These are phyloP conservation scores for Alternaria triticimaculans DNA, from an alignment of 2,329 filamentous ascomycete species.

Conservation along the genomic window DNA sequence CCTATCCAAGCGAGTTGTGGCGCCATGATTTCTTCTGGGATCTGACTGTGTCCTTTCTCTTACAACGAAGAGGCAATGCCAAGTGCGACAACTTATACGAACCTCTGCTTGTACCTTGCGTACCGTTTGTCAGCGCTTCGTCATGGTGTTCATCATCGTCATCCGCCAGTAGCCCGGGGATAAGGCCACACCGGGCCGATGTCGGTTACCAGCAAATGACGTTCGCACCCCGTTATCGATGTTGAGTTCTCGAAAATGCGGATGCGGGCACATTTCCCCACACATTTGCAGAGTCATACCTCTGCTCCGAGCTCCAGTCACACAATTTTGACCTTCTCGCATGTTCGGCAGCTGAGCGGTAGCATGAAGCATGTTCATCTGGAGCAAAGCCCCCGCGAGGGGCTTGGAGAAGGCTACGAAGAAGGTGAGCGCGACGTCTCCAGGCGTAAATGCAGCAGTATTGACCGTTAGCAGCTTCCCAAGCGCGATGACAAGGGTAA, in stretches of 20 bases:
- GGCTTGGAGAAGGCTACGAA: conserved; percentile 37
- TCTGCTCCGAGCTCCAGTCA: conserved; percentile 1
- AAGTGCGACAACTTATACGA: background rate
- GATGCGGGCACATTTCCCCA: conserved; percentile 9
- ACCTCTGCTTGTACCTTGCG: background rate
- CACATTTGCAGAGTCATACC: conserved; percentile 13
- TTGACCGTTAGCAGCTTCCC: conserved; percentile 25
- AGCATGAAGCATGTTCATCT: conserved; percentile 50
- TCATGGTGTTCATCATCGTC: conserved; percentile 6
- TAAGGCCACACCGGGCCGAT: conserved; percentile 13
- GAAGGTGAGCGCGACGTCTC: conserved; percentile 23
- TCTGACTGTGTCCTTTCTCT: background rate
- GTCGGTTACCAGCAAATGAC: conserved; percentile 27
- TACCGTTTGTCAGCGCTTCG: background rate
- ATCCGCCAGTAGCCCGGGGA: conserved; percentile 2
- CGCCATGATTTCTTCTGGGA: conserved; percentile 41
- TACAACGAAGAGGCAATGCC: background rate
- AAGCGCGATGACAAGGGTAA: conserved; percentile 29
- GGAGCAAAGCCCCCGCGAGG: conserved; percentile 43
- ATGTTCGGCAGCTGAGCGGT: conserved; percentile 22
- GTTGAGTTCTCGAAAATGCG: background rate
- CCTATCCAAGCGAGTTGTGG: conserved; percentile 77
- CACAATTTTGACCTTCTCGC: conserved; percentile 2
- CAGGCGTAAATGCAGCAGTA: conserved; percentile 15
- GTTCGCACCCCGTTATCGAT: conserved; percentile 10